Conservation (phyloP, 73 alveolate genomes). For the Durusdinium trenchii region DNA sequence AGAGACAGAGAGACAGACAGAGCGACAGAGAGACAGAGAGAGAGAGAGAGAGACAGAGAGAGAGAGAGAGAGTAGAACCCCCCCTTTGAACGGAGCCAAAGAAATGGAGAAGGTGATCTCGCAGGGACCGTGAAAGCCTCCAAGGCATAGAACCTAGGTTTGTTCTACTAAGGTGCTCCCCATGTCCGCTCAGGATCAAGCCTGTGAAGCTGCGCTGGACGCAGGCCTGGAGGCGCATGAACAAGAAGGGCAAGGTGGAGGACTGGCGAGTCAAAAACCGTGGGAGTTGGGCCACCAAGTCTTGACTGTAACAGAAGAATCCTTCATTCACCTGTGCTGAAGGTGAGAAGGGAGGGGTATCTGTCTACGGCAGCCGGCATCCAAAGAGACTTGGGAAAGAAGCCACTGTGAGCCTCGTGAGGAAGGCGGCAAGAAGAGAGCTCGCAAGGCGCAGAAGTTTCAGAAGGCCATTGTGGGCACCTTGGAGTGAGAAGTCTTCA, state of each 20-base stretch:
- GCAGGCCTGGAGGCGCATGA: constrained; percentile 98
- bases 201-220: constrained; percentile 99
- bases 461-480: constrained; percentile 97
- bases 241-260: constrained; percentile 98
- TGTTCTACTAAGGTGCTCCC: not conserved
- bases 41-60: no score
- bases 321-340: no score
- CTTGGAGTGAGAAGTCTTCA: no score
- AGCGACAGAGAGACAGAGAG: not conserved
- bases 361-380: no score
- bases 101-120: not conserved
- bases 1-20: not conserved
- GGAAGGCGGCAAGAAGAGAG: constrained; percentile 97
- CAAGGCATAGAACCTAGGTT: not conserved
- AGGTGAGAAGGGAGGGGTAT: no score
- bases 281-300: not conserved
- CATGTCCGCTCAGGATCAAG: no score
- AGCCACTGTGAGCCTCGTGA: no score
- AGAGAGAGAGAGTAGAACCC: constrained; percentile 95
- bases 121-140: not conserved
- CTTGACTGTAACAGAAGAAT: not conserved
- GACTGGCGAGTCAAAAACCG: no score
- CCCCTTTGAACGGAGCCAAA: not conserved
- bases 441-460: constrained; percentile 97
- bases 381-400: no score